Evolutionary conservation across 164 flowering plant genomes (phyloP).

Genomic region (Umbilicus rupestris): DNA sequence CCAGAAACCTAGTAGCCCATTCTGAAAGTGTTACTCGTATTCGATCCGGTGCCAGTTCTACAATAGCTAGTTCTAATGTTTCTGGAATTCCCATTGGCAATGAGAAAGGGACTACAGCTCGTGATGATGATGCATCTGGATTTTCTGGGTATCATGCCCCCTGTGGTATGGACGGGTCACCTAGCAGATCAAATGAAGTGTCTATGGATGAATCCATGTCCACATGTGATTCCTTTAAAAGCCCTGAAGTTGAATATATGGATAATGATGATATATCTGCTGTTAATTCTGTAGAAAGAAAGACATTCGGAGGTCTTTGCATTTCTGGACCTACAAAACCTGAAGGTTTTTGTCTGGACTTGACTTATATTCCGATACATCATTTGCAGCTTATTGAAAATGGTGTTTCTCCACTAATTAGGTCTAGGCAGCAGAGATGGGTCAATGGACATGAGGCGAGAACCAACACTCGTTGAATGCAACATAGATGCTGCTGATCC

Average conservation of each 20-base stretch:
- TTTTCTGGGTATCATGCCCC: constrained; percentile 17
- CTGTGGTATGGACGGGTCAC: constrained; percentile 38
- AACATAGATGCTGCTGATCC: constrained; percentile 58
- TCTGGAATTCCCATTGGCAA: constrained; percentile 14
- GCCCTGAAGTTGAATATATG: constrained; percentile 80
- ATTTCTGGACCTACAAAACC: constrained; percentile 46
- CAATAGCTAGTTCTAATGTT: constrained; percentile 5
- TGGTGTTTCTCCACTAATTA: neutral
- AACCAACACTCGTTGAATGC: constrained; percentile 32
- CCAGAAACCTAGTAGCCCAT: constrained; percentile 14
- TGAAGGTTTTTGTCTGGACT: constrained; percentile 31
- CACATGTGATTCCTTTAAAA: constrained; percentile 78
- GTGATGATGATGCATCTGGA: constrained; percentile 18
- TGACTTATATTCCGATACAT: neutral
- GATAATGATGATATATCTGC: constrained; percentile 50
- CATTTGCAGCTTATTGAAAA: neutral
- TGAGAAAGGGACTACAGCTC: constrained; percentile 18
- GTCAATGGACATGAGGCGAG: constrained; percentile 32
- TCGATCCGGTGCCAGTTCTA: constrained; percentile 26
- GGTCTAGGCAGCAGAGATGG: constrained; percentile 45
- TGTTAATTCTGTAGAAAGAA: constrained; percentile 52
- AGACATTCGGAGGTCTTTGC: constrained; percentile 44
- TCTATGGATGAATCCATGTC: constrained; percentile 92
- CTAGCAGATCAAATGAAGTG: constrained; percentile 48
- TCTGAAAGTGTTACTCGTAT: constrained; percentile 16